Conservation (phyloP, 2,329 filamentous ascomycete genomes). For the Chaetothyriales sp. region DNA sequence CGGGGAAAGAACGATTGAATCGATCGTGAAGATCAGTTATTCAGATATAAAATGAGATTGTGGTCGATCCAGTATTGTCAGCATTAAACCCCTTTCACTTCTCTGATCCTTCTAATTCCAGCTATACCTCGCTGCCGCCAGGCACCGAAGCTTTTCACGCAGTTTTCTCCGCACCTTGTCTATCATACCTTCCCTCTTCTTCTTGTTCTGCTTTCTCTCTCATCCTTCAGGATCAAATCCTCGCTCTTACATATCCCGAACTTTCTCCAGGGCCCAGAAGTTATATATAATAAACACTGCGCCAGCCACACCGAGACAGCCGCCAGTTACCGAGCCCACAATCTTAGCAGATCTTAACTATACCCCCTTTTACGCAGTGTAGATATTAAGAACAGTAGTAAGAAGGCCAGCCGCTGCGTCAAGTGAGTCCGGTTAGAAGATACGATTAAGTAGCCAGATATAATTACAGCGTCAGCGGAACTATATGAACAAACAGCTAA, state of each 20-base stretch:
- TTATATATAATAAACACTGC: constrained; percentile 26
- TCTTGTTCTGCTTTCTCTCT: background rate
- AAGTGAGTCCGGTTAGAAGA: constrained; percentile 32
- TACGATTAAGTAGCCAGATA: constrained; percentile 40
- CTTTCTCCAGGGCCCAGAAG: constrained; percentile 22
- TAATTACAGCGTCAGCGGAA: constrained; percentile 36
- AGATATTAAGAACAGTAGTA: constrained; percentile 38
- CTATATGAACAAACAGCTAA: constrained; percentile 34
- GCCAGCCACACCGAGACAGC: constrained; percentile 13
- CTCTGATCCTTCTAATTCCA: background rate
- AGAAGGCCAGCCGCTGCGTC: constrained; percentile 40
- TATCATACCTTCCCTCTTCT: constrained; percentile 10
- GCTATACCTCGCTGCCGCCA: constrained; percentile 9
- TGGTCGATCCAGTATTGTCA: no score
- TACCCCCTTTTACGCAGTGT: constrained; percentile 20
- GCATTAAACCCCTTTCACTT: no score
- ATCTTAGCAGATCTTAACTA: constrained; percentile 23
- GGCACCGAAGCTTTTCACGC: constrained; percentile 8
- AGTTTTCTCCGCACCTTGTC: constrained; percentile 14
- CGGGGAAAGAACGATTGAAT: no score
- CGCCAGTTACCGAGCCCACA: constrained; percentile 17
- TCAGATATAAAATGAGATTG: no score
- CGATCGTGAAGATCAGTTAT: no score
- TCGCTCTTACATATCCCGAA: constrained; percentile 23
- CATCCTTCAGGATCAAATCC: constrained; percentile 19